phyloP scores from a whole-genome alignment of 768 basidiomycete genomes.

The Steccherinum ochraceum region DNA sequence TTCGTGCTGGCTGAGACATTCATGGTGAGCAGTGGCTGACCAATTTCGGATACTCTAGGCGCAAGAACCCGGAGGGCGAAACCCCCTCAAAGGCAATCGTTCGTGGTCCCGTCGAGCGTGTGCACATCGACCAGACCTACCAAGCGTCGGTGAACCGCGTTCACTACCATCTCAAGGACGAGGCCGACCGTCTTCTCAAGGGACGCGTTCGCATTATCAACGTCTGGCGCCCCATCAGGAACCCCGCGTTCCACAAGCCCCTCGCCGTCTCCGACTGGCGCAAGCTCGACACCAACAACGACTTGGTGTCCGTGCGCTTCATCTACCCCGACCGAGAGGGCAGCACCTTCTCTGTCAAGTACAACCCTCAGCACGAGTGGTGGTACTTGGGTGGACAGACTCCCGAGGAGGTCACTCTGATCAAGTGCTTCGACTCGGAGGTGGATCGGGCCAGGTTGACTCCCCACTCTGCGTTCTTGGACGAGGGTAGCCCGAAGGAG shows the following conservation, averaged over 20 bases:
- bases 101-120: conserved; percentile 29
- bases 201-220: conserved; percentile 39
- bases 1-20: too few relatives aligned
- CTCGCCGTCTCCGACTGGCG: conserved; percentile 38
- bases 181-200: conserved; percentile 35
- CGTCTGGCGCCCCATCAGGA: conserved; percentile 38
- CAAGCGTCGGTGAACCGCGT: conserved; percentile 31
- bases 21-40: too few relatives aligned
- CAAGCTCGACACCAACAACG: conserved; percentile 26
- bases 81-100: too few relatives aligned
- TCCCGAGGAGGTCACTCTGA: conserved; percentile 35
- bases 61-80: too few relatives aligned
- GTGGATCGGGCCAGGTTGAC: conserved; percentile 33
- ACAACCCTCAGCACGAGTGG: conserved; percentile 32
- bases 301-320: conserved; percentile 31
- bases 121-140: conserved; percentile 42
- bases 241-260: conserved; percentile 34
- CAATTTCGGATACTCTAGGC: too few relatives aligned
- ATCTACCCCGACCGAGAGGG: conserved; percentile 31
- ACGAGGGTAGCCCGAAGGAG: conserved; percentile 26
- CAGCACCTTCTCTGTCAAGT: conserved; percentile 28
- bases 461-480: conserved; percentile 37
- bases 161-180: conserved; percentile 29
- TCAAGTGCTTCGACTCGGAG: conserved; percentile 42
- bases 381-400: conserved; percentile 33